Conservation (phyloP, 257 asterid species). For the Cinchona pubescens region DNA sequence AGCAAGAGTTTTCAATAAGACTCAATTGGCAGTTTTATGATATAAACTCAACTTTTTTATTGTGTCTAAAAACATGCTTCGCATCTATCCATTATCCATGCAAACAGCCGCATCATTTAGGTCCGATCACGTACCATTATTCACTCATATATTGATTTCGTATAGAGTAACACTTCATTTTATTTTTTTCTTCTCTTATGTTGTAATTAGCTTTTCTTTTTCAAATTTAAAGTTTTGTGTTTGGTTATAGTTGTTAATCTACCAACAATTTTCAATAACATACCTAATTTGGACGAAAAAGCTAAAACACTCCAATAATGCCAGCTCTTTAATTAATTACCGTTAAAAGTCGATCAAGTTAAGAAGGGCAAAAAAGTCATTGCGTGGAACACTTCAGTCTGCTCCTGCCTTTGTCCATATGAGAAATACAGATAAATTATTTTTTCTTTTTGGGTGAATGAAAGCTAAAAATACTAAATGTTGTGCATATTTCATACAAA, state of each 20-base stretch:
- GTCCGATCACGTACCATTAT: too few species aligned
- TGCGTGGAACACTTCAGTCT: neutral
- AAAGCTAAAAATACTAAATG: slow-evolving; percentile 13
- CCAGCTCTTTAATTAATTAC: neutral
- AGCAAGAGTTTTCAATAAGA: too few species aligned
- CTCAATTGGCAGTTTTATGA: neutral
- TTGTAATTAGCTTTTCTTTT: neutral
- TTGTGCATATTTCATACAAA: slow-evolving; percentile 17
- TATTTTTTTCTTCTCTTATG: neutral
- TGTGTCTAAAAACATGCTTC: neutral
- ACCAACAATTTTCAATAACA: slow-evolving; percentile 1
- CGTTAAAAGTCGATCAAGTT: neutral
- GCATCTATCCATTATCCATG: neutral
- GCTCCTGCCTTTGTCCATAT: neutral
- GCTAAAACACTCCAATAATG: neutral
- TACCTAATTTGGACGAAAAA: slow-evolving; percentile 22
- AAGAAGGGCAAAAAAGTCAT: neutral
- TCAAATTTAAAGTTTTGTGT: neutral
- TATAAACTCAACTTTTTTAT: neutral
- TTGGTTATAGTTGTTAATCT: slow-evolving; percentile 17
- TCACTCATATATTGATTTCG: neutral
- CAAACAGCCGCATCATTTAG: neutral
- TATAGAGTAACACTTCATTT: neutral
- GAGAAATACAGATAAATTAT: neutral
- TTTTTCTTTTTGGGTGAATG: neutral